These are phyloP conservation scores for Heterobasidion parviporum DNA, from an alignment of 1,284 basidiomycete species.

Conservation along the genomic window DNA sequence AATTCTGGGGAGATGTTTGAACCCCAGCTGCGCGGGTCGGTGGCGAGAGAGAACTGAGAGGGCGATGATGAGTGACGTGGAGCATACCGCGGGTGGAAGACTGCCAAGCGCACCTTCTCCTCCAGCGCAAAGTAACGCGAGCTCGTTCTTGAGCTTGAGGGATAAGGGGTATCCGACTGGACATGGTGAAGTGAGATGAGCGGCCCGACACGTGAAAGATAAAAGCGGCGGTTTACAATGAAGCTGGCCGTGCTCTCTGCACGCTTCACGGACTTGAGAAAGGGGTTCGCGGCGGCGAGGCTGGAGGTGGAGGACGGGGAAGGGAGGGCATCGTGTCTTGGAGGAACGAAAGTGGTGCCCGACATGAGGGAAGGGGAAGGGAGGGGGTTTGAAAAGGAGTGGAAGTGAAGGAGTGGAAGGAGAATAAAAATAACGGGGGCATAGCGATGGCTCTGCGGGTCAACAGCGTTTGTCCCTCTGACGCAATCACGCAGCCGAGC, in stretches of 20 bases:
- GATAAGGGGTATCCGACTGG: constrained; percentile 4
- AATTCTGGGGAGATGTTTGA: constrained; percentile 51
- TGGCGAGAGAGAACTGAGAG: constrained; percentile 53
- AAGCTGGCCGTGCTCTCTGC: background rate
- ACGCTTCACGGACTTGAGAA: background rate
- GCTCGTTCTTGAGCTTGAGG: background rate
- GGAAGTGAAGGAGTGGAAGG: background rate
- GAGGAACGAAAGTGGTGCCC: background rate
- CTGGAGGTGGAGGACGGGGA: constrained; percentile 4
- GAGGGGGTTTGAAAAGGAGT: background rate
- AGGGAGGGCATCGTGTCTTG: background rate
- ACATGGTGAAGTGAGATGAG: background rate
- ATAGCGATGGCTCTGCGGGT: background rate
- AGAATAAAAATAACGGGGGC: background rate
- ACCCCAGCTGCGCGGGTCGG: constrained; percentile 64
- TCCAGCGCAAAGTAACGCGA: background rate
- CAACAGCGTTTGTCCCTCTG: background rate
- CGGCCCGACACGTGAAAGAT: background rate
- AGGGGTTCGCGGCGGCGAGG: constrained; percentile 1
- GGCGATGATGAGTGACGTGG: background rate
- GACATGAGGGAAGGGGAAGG: background rate
- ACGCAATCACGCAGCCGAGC: background rate
- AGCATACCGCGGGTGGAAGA: background rate
- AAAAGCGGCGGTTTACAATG: background rate
- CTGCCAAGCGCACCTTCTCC: constrained; percentile 1